phyloP scores from a whole-genome alignment of 2,329 filamentous ascomycete genomes.

The Xylaria sp. region DNA sequence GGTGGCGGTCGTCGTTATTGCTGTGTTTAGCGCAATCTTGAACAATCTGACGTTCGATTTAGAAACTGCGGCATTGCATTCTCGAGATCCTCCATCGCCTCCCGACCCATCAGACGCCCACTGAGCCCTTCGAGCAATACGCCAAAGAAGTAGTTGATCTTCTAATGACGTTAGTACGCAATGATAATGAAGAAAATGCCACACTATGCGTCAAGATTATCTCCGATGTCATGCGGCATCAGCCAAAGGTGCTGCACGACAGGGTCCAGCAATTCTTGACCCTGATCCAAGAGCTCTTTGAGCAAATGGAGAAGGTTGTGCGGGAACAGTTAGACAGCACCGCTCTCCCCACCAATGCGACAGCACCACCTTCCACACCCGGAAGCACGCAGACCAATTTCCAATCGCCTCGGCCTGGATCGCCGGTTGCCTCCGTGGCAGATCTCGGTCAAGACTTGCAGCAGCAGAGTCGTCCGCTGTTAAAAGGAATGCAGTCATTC shows the following conservation, averaged over 20 bases:
- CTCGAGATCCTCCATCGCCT: slow-evolving; percentile 95
- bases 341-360: slow-evolving; percentile 62
- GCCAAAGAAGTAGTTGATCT: slow-evolving; percentile 89
- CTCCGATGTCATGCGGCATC: slow-evolving; percentile 95
- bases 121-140: slow-evolving; percentile 87
- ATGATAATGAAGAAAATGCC: slow-evolving; percentile 98
- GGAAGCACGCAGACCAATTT: slow-evolving; percentile 75
- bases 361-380: slow-evolving; percentile 72
- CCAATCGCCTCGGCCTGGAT: slow-evolving; percentile 88
- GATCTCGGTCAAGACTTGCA: slow-evolving; percentile 85
- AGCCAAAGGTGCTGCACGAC: slow-evolving; percentile 79
- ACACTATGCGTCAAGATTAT: slow-evolving; percentile 98
- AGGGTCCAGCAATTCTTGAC: slow-evolving; percentile 91
- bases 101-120: slow-evolving; percentile 73
- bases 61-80: slow-evolving; percentile 91
- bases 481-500: slow-evolving; percentile 98
- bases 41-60: slow-evolving; percentile 41
- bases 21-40: slow-evolving; percentile 3
- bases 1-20: not conserved
- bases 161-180: slow-evolving; percentile 85
- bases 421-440: slow-evolving; percentile 82
- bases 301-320: slow-evolving; percentile 94
- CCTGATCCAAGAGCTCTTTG: slow-evolving; percentile 94
- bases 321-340: slow-evolving; percentile 91
- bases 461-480: slow-evolving; percentile 80